A percentile compares a stretch with the other conserved stretches of the same genome.
phyloP scores from a whole-genome alignment of 2,329 filamentous ascomycete genomes.

The Graphilbum ipis-grandicollis region DNA sequence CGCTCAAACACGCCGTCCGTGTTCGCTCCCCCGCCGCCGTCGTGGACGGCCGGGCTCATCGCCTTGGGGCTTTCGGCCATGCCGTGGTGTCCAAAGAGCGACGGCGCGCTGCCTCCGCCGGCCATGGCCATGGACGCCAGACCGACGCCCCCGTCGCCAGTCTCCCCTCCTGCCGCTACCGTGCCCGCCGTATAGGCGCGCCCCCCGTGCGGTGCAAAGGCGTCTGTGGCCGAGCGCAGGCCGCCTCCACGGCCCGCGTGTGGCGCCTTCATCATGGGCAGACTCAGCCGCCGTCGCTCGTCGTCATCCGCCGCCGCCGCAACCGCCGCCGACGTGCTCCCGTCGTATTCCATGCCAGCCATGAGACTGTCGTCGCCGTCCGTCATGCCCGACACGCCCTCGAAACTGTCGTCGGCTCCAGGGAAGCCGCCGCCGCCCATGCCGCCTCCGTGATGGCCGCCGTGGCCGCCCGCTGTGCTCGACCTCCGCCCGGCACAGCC shows the following conservation, averaged over 20 bases:
- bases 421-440: conserved; percentile 37
- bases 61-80: conserved; percentile 84
- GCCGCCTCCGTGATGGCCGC: conserved; percentile 16
- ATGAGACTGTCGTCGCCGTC: conserved; percentile 34
- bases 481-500: conserved; percentile 84
- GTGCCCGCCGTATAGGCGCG: too few relatives aligned
- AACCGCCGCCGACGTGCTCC: conserved; percentile 10
- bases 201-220: too few relatives aligned
- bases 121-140: conserved; percentile 29
- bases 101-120: conserved; percentile 25
- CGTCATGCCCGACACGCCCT: conserved; percentile 11
- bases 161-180: too few relatives aligned
- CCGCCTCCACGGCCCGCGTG: neutral
- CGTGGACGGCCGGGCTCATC: conserved; percentile 38
- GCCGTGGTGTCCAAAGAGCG: conserved; percentile 49
- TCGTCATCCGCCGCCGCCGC: neutral
- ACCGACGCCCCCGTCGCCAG: too few relatives aligned
- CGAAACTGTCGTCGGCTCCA: conserved; percentile 12
- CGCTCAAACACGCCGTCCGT: too few relatives aligned
- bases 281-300: neutral
- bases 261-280: neutral
- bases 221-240: too few relatives aligned
- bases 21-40: neutral
- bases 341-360: conserved; percentile 38
- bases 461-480: conserved; percentile 48